These are phyloP conservation scores for Dactylellina parvicollis DNA, from an alignment of 2,329 filamentous ascomycete genomes.

Conservation along the genomic window DNA sequence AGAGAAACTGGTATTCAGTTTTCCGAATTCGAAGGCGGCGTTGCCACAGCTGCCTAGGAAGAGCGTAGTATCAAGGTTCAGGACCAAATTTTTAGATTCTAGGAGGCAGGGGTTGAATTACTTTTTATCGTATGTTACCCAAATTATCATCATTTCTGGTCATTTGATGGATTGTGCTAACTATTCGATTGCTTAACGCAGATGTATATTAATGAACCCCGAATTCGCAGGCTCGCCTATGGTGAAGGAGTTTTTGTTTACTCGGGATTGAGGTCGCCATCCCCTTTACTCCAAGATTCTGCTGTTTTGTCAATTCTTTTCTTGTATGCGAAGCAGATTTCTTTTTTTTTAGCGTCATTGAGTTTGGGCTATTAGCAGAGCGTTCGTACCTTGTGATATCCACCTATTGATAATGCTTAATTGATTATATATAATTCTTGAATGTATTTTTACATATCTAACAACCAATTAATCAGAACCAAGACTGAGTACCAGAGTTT, in stretches of 20 bases:
- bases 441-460: background rate
- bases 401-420: slow-evolving; percentile 19
- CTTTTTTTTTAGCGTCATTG: background rate
- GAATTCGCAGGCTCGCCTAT: slow-evolving; percentile 93
- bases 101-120: slow-evolving; percentile 84
- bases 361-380: background rate
- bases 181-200: slow-evolving; percentile 60
- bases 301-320: background rate
- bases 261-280: slow-evolving; percentile 37
- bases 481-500: too few relatives aligned
- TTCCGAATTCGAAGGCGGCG: slow-evolving; percentile 84
- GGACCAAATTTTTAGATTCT: slow-evolving; percentile 77
- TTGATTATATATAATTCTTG: slow-evolving; percentile 8
- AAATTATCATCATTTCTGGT: background rate
- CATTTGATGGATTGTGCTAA: background rate
- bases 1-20: slow-evolving; percentile 76
- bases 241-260: slow-evolving; percentile 87
- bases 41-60: slow-evolving; percentile 92
- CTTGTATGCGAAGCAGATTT: background rate
- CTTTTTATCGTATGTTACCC: slow-evolving; percentile 84
- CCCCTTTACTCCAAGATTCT: background rate
- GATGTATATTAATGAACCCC: slow-evolving; percentile 89
- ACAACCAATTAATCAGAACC: too few relatives aligned
- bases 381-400: background rate
- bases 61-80: slow-evolving; percentile 73